These are phyloP conservation scores for Phytophthora constricta DNA, from an alignment of 352 stramenopile species.

Conservation along the genomic window DNA sequence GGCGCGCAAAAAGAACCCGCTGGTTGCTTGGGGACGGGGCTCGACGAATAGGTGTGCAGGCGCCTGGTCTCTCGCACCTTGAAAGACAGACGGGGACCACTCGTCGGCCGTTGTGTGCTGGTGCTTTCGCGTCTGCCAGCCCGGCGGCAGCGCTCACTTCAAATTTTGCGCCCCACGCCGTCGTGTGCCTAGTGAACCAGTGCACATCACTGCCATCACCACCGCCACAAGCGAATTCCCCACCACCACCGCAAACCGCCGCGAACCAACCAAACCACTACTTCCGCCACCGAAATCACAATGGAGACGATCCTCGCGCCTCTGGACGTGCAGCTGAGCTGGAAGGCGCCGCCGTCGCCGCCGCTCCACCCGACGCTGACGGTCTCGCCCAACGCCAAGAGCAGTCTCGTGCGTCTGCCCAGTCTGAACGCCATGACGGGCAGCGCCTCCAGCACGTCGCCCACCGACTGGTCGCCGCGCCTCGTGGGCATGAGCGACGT, in stretches of 20 bases:
- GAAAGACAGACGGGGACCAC: conserved; percentile 16
- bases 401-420: conserved; percentile 51
- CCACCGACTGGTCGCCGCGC: conserved; percentile 49
- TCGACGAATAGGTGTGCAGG: conserved; percentile 27
- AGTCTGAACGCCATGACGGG: conserved; percentile 52
- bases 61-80: conserved; percentile 22
- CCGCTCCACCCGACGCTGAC: conserved; percentile 9
- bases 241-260: no score
- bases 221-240: conserved; percentile 4
- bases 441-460: conserved; percentile 1
- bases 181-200: conserved; percentile 14
- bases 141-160: conserved; percentile 32
- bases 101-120: not conserved
- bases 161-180: conserved; percentile 37
- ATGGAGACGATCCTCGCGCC: conserved; percentile 80
- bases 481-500: conserved; percentile 74
- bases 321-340: conserved; percentile 53
- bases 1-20: not conserved
- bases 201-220: not conserved
- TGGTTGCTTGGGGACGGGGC: conserved; percentile 25
- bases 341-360: conserved; percentile 34
- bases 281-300: not conserved
- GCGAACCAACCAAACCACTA: no score
- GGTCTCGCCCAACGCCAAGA: conserved; percentile 28
- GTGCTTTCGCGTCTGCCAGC: not conserved